phyloP scores from a whole-genome alignment of 208 protist genomes.

The Angomonas deanei region DNA sequence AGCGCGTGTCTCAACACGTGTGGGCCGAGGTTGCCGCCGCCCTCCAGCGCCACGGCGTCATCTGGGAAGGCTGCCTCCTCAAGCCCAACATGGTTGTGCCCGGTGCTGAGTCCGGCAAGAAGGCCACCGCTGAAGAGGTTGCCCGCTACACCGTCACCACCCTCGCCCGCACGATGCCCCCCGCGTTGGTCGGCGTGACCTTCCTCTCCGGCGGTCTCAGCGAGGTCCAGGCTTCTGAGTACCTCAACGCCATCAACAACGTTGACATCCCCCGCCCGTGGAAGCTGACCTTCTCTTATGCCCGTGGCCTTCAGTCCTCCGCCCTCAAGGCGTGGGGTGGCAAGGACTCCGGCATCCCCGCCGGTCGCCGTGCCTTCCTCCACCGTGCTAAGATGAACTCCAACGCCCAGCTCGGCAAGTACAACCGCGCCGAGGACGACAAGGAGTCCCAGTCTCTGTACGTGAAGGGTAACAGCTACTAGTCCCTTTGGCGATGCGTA shows the following conservation, averaged over 20 bases:
- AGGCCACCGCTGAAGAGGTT: constrained; percentile 74
- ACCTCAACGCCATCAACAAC: constrained; percentile 96
- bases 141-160: constrained; percentile 84
- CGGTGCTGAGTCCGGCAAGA: constrained; percentile 69
- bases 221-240: constrained; percentile 92
- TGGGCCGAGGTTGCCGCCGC: constrained; percentile 68
- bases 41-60: constrained; percentile 92
- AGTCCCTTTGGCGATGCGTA: neutral
- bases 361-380: constrained; percentile 69
- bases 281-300: constrained; percentile 94
- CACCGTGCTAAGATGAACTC: constrained; percentile 86
- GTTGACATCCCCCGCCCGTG: constrained; percentile 78
- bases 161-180: constrained; percentile 90
- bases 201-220: constrained; percentile 96
- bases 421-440: constrained; percentile 73
- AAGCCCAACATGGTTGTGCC: constrained; percentile 98
- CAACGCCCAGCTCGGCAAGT: constrained; percentile 63
- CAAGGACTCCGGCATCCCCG: constrained; percentile 73
- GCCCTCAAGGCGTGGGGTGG: constrained; percentile 91
- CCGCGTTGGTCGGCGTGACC: constrained; percentile 91
- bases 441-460: constrained; percentile 75
- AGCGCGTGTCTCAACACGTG: constrained; percentile 82
- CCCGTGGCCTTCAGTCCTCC: constrained; percentile 92
- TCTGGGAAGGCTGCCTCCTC: constrained; percentile 93
- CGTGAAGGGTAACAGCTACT: constrained; percentile 85